Base-by-base conservation (phyloP, 202 grass and related monocot genomes). In the Tripidium arundinaceum region DNA sequence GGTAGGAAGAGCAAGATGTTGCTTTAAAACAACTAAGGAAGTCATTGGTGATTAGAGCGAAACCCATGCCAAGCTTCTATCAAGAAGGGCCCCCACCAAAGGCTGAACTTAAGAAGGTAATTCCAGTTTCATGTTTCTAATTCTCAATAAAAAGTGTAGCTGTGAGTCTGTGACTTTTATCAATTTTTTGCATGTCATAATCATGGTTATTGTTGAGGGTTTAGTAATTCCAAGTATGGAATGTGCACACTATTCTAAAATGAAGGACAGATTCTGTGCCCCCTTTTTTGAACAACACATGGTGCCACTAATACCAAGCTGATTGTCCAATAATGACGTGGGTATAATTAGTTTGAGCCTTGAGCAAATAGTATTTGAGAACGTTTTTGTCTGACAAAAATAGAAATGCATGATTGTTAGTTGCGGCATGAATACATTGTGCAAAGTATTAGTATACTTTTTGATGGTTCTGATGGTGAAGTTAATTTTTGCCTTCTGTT, bases 1-100 rank as follows among this genome's bases (percentile, higher is more conserved):
- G 81, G 24, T 81, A 98, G 96, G 96, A 95, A 88, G 96, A 95
- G 69, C 88, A 98, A 90, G 88, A 98, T 37, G 12, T 78, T 5
- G 88, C 92, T 87, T 74, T 94, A 70, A 94, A 89, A 70, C 81
- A 94, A 82, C 75, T 94, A 67, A 87, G 92, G 50, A 94, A 94
- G 60, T 91, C 74, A 16, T 83, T 94, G 74, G 87, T 81, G 39
- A 91, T 94, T 62, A 89, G 36, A 82, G 92, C 92, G 80, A 91
- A 86, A 59, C 92, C 92, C 33, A 87, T 94, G 76, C 92, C 92
- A 55, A 91, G 86, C 74, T 94, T 94, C 83, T 94, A 94, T 79
- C 89, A 89, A 69, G 92, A 94, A 58, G 92, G 86, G 0, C 89
- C 88, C 28, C 91, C 86, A 62, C 88, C 92, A 31, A 94, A 94